Conservation (phyloP, 306 rosid genomes). For the Cicer pinnatifidum region DNA sequence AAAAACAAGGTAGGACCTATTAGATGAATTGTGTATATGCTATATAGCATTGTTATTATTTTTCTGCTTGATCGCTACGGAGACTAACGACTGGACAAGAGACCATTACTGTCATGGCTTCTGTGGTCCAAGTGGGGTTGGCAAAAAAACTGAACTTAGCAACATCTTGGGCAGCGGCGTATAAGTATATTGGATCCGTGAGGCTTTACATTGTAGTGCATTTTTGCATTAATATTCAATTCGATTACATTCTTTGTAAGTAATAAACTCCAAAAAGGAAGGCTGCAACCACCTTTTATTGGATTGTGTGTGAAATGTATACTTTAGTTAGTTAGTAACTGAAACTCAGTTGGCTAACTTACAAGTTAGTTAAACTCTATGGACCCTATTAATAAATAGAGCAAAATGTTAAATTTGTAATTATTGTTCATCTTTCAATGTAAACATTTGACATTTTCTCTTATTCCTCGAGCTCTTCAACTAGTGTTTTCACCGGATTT, state of each 20-base stretch:
- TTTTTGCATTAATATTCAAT: conserved; percentile 28
- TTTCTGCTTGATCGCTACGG: conserved; percentile 51
- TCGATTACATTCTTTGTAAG: conserved; percentile 18
- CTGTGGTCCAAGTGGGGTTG: conserved; percentile 71
- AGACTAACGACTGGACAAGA: conserved; percentile 62
- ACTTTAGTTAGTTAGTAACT: neutral
- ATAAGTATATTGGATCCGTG: conserved; percentile 63
- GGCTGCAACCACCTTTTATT: conserved; percentile 9
- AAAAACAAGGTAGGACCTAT: conserved; percentile 1
- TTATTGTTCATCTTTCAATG: neutral
- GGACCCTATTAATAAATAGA: neutral
- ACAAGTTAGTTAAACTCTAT: neutral
- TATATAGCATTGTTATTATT: neutral
- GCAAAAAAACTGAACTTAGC: conserved; percentile 66
- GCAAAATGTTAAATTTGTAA: neutral
- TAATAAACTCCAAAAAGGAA: conserved; percentile 10
- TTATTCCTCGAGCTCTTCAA: neutral
- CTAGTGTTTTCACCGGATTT: no score
- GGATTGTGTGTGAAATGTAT: neutral
- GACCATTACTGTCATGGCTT: conserved; percentile 54
- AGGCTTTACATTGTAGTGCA: conserved; percentile 38
- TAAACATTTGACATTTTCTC: neutral
- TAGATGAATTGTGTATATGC: neutral
- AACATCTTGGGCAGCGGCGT: conserved; percentile 59
- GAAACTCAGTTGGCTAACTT: neutral